phyloP scores from a whole-genome alignment of 2,329 filamentous ascomycete genomes.

The Epichloe brachyelytri region DNA sequence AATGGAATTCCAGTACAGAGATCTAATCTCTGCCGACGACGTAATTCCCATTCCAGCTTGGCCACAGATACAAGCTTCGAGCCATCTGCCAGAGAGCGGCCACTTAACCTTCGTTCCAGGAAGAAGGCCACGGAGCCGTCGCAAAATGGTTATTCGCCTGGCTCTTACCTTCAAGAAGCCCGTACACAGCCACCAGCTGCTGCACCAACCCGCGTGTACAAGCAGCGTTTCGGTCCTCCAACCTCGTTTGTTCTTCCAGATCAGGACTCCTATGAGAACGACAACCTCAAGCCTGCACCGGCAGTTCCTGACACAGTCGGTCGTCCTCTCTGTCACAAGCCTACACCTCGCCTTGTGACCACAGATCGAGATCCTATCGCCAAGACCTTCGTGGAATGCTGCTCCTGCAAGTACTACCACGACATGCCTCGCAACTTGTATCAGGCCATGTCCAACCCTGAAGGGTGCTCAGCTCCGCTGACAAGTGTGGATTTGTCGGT shows the following conservation, averaged over 20 bases:
- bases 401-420: slow-evolving; percentile 49
- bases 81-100: slow-evolving; percentile 26
- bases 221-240: slow-evolving; percentile 12
- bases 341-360: slow-evolving; percentile 4
- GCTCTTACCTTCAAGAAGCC: slow-evolving; percentile 12
- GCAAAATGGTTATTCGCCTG: background rate
- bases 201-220: slow-evolving; percentile 4
- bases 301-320: background rate
- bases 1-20: slow-evolving; percentile 10
- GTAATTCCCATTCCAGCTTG: slow-evolving; percentile 8
- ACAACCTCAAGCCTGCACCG: background rate
- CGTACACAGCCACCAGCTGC: slow-evolving; percentile 8
- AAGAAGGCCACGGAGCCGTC: slow-evolving; percentile 6
- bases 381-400: slow-evolving; percentile 55
- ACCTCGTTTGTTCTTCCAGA: slow-evolving; percentile 7
- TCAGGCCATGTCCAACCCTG: slow-evolving; percentile 49
- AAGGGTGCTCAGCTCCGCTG: slow-evolving; percentile 36
- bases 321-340: slow-evolving; percentile 5
- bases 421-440: slow-evolving; percentile 53
- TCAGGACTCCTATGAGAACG: background rate
- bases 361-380: slow-evolving; percentile 31
- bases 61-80: slow-evolving; percentile 14
- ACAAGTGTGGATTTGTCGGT: slow-evolving; percentile 38
- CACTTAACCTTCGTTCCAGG: slow-evolving; percentile 16
- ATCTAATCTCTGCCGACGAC: slow-evolving; percentile 4